Conservation (phyloP, 495 filamentous ascomycete species). For the Amphirosellinia nigrospora region DNA sequence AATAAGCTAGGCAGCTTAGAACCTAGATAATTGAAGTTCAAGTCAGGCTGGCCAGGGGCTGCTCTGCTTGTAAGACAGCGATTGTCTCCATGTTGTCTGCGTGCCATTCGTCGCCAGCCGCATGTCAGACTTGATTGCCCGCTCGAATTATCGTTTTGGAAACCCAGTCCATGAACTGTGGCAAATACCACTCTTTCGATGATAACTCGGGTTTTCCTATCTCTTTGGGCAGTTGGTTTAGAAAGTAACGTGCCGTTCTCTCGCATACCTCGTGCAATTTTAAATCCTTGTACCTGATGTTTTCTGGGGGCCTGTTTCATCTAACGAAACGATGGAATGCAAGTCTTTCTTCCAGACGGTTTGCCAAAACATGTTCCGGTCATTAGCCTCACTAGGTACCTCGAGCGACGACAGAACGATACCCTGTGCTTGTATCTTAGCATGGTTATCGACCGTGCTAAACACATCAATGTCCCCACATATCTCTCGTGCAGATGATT, state of each 20-base stretch:
- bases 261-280: background rate
- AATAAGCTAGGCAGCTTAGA: no score
- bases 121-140: no score
- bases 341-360: constrained; percentile 4
- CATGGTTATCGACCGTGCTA: background rate
- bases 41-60: no score
- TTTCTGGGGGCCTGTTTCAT: no score
- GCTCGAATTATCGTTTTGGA: no score
- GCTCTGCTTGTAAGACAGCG: no score
- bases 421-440: background rate
- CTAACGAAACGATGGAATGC: background rate
- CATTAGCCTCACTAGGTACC: background rate
- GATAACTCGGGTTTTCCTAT: background rate
- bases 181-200: background rate
- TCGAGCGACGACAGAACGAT: background rate
- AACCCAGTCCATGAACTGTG: no score
- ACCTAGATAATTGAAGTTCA: no score
- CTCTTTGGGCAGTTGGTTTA: background rate
- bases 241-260: background rate
- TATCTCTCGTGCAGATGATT: background rate
- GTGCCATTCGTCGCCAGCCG: no score
- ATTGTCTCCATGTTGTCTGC: no score
- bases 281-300: no score
- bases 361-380: background rate
- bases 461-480: constrained; percentile 6